Evolutionary conservation across 257 asterid genomes (phyloP).

Genomic region (Cynanchum wilfordii): DNA sequence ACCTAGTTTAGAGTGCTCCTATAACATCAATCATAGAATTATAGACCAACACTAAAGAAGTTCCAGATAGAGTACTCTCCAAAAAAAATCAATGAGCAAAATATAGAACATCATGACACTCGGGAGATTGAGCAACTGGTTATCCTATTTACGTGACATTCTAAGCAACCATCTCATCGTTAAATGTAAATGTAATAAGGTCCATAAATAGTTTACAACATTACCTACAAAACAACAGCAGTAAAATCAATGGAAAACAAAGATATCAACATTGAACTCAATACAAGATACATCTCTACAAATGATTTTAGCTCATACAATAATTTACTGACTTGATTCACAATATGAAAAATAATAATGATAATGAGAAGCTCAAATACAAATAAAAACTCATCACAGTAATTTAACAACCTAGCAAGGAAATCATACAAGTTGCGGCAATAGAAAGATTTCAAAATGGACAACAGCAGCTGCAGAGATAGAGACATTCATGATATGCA

Average conservation of each 20-base stretch:
- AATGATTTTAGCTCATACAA: constrained; percentile 5
- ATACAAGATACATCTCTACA: constrained; percentile 17
- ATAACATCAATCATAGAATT: no score
- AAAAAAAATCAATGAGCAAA: background rate
- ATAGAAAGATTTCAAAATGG: constrained; percentile 13
- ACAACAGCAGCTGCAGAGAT: constrained; percentile 12
- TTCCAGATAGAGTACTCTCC: background rate
- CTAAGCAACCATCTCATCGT: background rate
- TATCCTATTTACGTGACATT: background rate
- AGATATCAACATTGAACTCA: constrained; percentile 20
- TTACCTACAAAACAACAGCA: background rate
- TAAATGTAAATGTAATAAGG: background rate
- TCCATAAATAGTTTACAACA: background rate
- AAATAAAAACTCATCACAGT: constrained; percentile 4
- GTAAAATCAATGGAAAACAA: background rate
- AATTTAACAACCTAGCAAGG: background rate
- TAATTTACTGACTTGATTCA: constrained; percentile 10
- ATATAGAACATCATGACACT: background rate
- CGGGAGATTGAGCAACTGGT: background rate
- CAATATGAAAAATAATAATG: background rate
- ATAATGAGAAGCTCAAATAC: background rate
- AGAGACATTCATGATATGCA: constrained; percentile 12
- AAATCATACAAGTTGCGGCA: constrained; percentile 1
- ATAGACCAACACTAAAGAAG: no score
- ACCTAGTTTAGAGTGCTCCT: background rate